These are phyloP conservation scores for Rhipidocladum racemiflorum DNA, from an alignment of 176 grass and related monocot genomes.

Conservation along the genomic window DNA sequence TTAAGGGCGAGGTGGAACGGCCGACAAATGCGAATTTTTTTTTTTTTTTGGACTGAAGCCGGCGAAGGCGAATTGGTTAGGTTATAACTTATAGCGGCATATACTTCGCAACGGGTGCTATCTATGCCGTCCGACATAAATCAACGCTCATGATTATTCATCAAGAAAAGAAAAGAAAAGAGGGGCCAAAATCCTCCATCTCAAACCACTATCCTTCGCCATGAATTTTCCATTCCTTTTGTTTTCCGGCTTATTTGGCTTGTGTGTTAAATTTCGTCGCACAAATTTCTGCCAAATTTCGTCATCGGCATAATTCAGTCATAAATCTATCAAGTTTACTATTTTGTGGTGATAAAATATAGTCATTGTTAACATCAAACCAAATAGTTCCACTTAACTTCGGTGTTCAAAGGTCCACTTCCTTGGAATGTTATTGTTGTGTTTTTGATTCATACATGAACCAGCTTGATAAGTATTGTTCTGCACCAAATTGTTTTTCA, in stretches of 20 bases:
- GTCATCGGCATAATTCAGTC: no score
- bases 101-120: not conserved
- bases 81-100: not conserved
- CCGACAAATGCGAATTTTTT: not conserved
- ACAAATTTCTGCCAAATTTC: no score
- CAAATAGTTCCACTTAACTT: not conserved
- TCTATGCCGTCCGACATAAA: not conserved
- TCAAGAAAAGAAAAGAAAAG: not conserved
- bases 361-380: not conserved
- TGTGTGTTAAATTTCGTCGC: no score
- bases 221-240: no score
- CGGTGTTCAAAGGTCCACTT: not conserved
- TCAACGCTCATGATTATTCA: not conserved
- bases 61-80: no score
- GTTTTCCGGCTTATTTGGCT: no score
- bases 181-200: no score
- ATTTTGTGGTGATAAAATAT: no score
- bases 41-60: no score
- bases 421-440: not conserved
- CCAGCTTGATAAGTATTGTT: not conserved
- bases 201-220: no score
- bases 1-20: conserved; percentile 11
- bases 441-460: not conserved
- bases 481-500: not conserved
- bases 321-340: no score